Evolutionary conservation across 1,139 yeast genomes (phyloP), one percentile per base, ranked within the genome.

Genomic region (Geotrichum carabidarum): DNA sequence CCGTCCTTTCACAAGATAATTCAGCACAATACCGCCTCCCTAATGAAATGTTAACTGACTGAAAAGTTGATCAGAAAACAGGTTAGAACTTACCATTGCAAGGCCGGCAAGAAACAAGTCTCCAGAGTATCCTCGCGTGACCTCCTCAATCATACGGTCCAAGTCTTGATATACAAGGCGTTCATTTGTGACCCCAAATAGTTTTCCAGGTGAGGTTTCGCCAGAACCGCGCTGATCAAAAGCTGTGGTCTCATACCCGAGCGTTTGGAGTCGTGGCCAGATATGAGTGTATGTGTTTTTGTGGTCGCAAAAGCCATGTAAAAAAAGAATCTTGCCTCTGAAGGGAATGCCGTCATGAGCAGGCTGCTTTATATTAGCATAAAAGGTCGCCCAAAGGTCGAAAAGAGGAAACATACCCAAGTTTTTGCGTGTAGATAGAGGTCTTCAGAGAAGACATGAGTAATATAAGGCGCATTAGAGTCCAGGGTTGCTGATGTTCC

Each of bases 171-270:
- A 83, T 2, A 82, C 80, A 59, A 77, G 78, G 55, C 64, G 65
- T 62, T 89, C 96, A 65, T 83, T 77, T 4, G 94, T 83, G 50
- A 71, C 67, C 7, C 96, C 97, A 52, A 76, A 75, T 4, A 74
- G 72, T 50, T 78, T 75, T n/a, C 81, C 81, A 45, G 63, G 54
- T 37, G 60, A 55, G 0, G 96, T 86, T 52, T 75, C 78, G 6
- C 96, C 96, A 11, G 91, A 83, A 0, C 98, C 98, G 62, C 97
- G 79, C 71, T 88, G 96, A 67, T 87, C 96, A 67, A 81, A 90
- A 62, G 81, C 80, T 64, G 84, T 83, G 1, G 83, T 78, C 62
- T 87, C 94, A 67, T 80, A 86, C 1, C 97, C 96, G 4, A 65
- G 63, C 34, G 67, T 67, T 1, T 83, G 75, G 51, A 89, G 68